A percentile compares a stretch with the other conserved stretches of the same genome.
These are phyloP conservation scores for Wickerhamomyces chambardii DNA, from an alignment of 805 yeast species.

Conservation along the genomic window DNA sequence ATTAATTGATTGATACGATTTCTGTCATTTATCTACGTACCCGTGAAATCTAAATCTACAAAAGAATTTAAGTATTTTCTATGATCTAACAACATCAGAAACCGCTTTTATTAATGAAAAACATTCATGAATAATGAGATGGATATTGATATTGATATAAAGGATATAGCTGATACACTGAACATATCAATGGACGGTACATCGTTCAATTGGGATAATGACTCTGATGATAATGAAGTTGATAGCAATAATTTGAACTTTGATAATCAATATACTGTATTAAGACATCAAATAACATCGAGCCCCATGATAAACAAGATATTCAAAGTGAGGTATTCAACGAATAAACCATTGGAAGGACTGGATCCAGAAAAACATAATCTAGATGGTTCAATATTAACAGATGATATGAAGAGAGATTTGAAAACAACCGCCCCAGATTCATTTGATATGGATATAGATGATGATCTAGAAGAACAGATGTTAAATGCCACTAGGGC, in stretches of 20 bases:
- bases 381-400: constrained; percentile 8
- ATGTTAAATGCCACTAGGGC: constrained; percentile 8
- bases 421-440: constrained; percentile 13
- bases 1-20: no score
- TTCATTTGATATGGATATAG: constrained; percentile 11
- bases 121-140: no score
- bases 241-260: neutral
- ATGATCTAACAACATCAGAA: no score
- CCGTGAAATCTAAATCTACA: no score
- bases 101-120: no score
- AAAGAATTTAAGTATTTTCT: no score
- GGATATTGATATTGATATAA: no score
- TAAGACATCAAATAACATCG: constrained; percentile 28
- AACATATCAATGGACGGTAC: no score
- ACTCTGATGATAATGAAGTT: constrained; percentile 1
- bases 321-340: constrained; percentile 18
- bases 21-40: no score
- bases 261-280: constrained; percentile 7
- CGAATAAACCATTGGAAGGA: constrained; percentile 11
- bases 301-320: constrained; percentile 30
- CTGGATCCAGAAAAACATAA: constrained; percentile 3
- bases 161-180: no score
- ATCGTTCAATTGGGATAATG: constrained; percentile 4
- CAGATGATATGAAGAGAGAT: constrained; percentile 5
- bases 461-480: constrained; percentile 11